A percentile compares a stretch with the other conserved stretches of the same genome.
Conservation (phyloP, 148 eudicot genomes). For the Rhododendron kiyosumense region DNA sequence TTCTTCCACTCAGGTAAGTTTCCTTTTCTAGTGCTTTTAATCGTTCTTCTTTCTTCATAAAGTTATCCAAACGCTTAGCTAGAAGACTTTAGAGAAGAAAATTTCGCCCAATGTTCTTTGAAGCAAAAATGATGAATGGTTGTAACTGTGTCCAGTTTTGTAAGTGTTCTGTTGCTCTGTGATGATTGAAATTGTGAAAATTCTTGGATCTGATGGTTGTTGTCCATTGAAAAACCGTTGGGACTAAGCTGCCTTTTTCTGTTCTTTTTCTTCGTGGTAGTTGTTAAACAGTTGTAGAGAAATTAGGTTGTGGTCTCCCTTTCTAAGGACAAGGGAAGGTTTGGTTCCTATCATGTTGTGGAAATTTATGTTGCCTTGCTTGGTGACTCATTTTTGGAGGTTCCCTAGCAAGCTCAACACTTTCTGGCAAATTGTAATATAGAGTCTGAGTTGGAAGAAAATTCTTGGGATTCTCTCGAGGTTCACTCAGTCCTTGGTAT, state of each 20-base stretch:
- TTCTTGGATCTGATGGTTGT: background rate
- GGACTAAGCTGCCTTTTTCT: background rate
- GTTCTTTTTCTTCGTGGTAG: background rate
- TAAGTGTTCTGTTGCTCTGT: background rate
- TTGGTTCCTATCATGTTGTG: background rate
- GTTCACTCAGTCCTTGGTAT: no score
- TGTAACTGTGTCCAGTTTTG: background rate
- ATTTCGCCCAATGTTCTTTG: background rate
- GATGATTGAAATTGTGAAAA: background rate
- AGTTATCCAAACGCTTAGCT: background rate
- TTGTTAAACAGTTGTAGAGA: background rate
- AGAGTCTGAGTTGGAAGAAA: no score
- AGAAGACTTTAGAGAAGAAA: background rate
- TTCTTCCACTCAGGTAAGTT: slow-evolving; percentile 93
- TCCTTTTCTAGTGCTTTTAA: background rate
- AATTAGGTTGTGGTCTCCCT: background rate
- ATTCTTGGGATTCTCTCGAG: no score
- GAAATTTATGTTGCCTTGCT: background rate
- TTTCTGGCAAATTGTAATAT: background rate
- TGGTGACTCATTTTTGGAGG: background rate
- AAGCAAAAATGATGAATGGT: background rate
- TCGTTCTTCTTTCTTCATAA: background rate
- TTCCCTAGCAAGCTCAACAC: background rate
- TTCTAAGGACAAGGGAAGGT: background rate
- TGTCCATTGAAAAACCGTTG: background rate